These are phyloP conservation scores for Xylaria arbuscula DNA, from an alignment of 2,329 filamentous ascomycete genomes.

Conservation along the genomic window DNA sequence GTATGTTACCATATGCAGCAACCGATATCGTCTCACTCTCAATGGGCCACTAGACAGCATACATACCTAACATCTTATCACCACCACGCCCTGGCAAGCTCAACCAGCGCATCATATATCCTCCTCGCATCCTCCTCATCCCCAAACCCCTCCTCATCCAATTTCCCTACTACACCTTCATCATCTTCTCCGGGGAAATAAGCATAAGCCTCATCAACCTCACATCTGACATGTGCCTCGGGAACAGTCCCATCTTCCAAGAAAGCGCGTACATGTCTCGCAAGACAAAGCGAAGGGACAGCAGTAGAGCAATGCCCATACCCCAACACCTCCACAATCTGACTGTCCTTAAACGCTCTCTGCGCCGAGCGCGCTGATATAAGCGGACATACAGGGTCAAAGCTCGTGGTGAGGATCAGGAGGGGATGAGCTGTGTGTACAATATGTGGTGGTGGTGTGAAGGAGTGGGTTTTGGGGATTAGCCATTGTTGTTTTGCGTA, in stretches of 20 bases:
- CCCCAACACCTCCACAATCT: conserved; percentile 55
- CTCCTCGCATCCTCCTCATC: not conserved
- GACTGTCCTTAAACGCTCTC: conserved; percentile 52
- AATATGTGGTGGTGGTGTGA: conserved; percentile 42
- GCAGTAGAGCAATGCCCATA: conserved; percentile 58
- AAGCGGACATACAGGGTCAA: conserved; percentile 67
- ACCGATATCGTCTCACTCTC: too few species aligned
- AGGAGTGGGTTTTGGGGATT: conserved; percentile 47
- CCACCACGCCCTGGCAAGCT: conserved; percentile 19
- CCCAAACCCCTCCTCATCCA: not conserved
- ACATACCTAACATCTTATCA: not conserved
- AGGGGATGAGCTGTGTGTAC: conserved; percentile 62
- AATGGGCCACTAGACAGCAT: too few species aligned
- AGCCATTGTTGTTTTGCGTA: conserved; percentile 50
- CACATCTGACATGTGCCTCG: conserved; percentile 51
- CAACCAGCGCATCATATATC: conserved; percentile 17
- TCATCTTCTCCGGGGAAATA: conserved; percentile 49
- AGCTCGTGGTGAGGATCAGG: conserved; percentile 65
- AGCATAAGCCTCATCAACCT: conserved; percentile 53
- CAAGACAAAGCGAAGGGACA: conserved; percentile 53
- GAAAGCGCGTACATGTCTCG: conserved; percentile 52
- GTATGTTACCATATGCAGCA: too few species aligned
- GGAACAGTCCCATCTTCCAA: conserved; percentile 55
- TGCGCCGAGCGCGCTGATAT: conserved; percentile 54
- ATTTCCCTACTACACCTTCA: not conserved